These are phyloP conservation scores for Ogataea populi-albae DNA, from an alignment of 805 yeast species.

Conservation along the genomic window DNA sequence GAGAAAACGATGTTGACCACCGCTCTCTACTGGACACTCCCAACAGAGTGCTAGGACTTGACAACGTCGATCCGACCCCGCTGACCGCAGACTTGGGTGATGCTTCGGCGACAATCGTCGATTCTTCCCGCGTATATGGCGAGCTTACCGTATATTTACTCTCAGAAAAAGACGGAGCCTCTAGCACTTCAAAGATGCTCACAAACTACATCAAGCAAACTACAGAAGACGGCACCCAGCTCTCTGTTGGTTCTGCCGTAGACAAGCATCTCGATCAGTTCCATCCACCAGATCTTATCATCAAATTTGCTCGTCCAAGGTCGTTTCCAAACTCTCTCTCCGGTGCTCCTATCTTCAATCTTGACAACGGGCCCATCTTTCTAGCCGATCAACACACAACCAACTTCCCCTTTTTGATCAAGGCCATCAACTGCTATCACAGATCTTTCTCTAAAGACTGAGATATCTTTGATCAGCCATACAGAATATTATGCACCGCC, in stretches of 20 bases:
- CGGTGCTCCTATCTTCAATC: constrained; percentile 21
- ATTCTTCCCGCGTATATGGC: constrained; percentile 6
- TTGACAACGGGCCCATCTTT: constrained; percentile 13
- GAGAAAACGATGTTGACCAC: constrained; percentile 8
- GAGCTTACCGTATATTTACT: constrained; percentile 14
- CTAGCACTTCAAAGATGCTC: constrained; percentile 4
- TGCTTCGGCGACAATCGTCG: constrained; percentile 10
- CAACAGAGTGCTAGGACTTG: constrained; percentile 3
- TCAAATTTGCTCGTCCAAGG: constrained; percentile 16
- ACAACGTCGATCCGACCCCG: constrained; percentile 16
- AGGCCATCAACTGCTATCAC: constrained; percentile 11
- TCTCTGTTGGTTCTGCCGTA: constrained; percentile 8
- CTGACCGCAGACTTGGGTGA: constrained; percentile 10
- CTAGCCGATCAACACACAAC: constrained; percentile 7
- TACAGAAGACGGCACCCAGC: neutral
- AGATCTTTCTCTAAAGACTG: neutral
- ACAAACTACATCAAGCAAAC: constrained; percentile 5
- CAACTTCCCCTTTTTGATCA: constrained; percentile 15
- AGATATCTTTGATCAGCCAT: neutral
- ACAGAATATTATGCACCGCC: no score
- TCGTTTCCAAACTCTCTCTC: constrained; percentile 12
- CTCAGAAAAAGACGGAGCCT: constrained; percentile 9
- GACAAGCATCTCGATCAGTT: constrained; percentile 12
- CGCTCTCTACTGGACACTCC: constrained; percentile 1
- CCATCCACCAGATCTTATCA: constrained; percentile 21